Conservation (phyloP, 2,329 filamentous ascomycete species). For the Ophiostoma quercus region DNA sequence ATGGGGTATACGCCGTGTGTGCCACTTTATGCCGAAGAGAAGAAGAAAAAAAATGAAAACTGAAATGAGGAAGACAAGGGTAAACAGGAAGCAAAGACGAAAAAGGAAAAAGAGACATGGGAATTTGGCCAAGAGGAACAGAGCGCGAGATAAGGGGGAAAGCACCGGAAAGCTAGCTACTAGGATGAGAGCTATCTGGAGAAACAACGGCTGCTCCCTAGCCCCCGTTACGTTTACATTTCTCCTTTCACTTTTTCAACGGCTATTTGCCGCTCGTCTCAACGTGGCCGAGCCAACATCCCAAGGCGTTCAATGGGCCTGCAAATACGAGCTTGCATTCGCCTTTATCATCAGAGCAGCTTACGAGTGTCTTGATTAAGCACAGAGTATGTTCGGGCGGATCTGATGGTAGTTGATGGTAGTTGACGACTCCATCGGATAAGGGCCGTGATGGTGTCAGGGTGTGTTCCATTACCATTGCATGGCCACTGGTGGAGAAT, state of each 20-base stretch:
- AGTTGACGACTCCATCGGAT: not conserved
- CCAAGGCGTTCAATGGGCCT: not conserved
- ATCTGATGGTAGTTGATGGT: not conserved
- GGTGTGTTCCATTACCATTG: slow-evolving; percentile 2
- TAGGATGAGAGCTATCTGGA: not conserved
- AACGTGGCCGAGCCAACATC: not conserved
- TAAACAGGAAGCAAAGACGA: too few relatives aligned
- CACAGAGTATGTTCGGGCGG: not conserved
- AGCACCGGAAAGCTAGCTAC: not conserved
- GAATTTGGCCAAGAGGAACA: not conserved
- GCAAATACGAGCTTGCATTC: not conserved
- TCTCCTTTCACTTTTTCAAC: not conserved
- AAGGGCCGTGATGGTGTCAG: not conserved
- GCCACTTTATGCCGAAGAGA: not conserved
- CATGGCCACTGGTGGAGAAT: slow-evolving; percentile 2
- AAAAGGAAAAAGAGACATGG: not conserved
- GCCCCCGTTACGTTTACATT: not conserved
- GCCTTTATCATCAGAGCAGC: not conserved
- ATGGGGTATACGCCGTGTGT: not conserved
- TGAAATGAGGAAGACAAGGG: not conserved
- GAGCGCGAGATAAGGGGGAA: not conserved
- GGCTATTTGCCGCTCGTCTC: not conserved
- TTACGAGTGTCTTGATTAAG: not conserved
- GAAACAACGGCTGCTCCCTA: slow-evolving; percentile 8
- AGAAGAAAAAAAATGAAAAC: not conserved